Percentiles rank a stretch among this genome's conserved stretches.
Evolutionary conservation across 768 basidiomycete species (phyloP).

Genomic region (Mycena albidolilacea): DNA sequence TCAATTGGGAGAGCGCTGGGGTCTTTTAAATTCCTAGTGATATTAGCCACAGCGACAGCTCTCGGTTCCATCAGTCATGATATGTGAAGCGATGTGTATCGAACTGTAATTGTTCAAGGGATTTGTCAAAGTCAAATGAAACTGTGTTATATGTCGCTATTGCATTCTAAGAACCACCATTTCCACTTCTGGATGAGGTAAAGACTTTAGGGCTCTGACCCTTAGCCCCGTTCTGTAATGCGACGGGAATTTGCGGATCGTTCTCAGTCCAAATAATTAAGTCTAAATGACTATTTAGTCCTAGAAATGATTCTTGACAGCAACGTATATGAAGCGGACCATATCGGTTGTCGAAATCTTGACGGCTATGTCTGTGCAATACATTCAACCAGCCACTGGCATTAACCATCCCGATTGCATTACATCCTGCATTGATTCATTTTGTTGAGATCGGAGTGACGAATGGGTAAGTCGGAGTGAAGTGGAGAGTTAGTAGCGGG

Average conservation of each 20-base stretch:
- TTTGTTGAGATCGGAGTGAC: slow-evolving; percentile 16
- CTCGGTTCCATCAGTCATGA: slow-evolving; percentile 13
- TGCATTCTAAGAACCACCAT: slow-evolving; percentile 9
- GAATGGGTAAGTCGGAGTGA: slow-evolving; percentile 15
- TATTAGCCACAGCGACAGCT: slow-evolving; percentile 13
- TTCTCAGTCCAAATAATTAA: slow-evolving; percentile 15
- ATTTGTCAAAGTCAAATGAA: slow-evolving; percentile 19
- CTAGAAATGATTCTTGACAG: background rate
- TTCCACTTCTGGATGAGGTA: slow-evolving; percentile 9
- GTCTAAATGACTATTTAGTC: slow-evolving; percentile 4
- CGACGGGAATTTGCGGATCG: slow-evolving; percentile 14
- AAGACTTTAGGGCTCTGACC: slow-evolving; percentile 17
- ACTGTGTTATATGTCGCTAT: slow-evolving; percentile 24
- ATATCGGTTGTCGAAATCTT: slow-evolving; percentile 9
- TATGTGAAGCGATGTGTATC: slow-evolving; percentile 5
- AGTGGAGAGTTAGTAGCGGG: slow-evolving; percentile 5
- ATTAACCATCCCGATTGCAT: background rate
- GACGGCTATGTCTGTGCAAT: slow-evolving; percentile 6
- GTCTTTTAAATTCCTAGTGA: slow-evolving; percentile 10
- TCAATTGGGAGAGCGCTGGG: too few species aligned
- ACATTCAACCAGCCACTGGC: slow-evolving; percentile 10
- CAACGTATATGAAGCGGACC: slow-evolving; percentile 7
- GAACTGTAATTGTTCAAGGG: slow-evolving; percentile 1
- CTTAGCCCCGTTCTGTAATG: slow-evolving; percentile 15
- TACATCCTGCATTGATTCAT: slow-evolving; percentile 7